Evolutionary conservation across 805 yeast species (phyloP).

Genomic region (Cyberlindnera bimundalis): DNA sequence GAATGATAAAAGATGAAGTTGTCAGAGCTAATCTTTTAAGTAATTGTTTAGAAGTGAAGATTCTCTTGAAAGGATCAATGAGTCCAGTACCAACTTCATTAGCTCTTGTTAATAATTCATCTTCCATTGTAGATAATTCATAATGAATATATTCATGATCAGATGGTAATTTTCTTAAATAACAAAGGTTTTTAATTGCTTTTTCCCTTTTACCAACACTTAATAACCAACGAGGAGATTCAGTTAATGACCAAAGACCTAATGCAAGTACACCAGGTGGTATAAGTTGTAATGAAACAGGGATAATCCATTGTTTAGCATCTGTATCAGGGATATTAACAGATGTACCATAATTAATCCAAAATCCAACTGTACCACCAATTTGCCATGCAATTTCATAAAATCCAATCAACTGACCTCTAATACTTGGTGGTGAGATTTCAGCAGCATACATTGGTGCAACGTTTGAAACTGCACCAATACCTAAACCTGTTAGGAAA

Average conservation of each 20-base stretch:
- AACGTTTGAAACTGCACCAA: constrained; percentile 48
- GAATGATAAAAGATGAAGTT: constrained; percentile 39
- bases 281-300: constrained; percentile 44
- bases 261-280: constrained; percentile 41
- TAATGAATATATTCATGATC: constrained; percentile 39
- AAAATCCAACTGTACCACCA: constrained; percentile 22
- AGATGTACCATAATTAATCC: constrained; percentile 21
- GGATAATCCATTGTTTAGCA: constrained; percentile 42
- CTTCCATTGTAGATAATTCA: constrained; percentile 35
- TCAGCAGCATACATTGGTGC: constrained; percentile 49
- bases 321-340: constrained; percentile 29
- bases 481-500: constrained; percentile 45
- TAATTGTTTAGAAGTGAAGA: constrained; percentile 31
- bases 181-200: constrained; percentile 32
- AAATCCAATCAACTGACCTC: constrained; percentile 44
- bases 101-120: constrained; percentile 25
- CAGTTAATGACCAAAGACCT: constrained; percentile 39
- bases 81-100: constrained; percentile 35
- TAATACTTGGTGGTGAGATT: constrained; percentile 42
- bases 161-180: constrained; percentile 36
- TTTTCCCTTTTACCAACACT: constrained; percentile 33
- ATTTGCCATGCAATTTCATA: constrained; percentile 47
- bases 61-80: constrained; percentile 37
- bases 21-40: constrained; percentile 37
- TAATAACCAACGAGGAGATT: constrained; percentile 46